Percentiles rank a stretch among this genome's conserved stretches.
phyloP scores from a whole-genome alignment of 306 rosid species.

The apple (Malus domestica) region ASM211411v1 NC_041801.1:44411501-44412000 shows the following conservation, averaged over 20 bases:
- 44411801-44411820: not conserved
- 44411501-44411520: conserved; percentile 33
- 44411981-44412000: not conserved
- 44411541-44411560: conserved; percentile 95
- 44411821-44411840: not conserved
- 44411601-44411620: conserved; percentile 86
- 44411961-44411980: not conserved
- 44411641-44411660: not conserved
- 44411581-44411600: conserved; percentile 94
- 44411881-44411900: not conserved
- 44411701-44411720: not conserved
- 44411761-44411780: not conserved
- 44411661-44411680: not conserved
- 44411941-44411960: not conserved
- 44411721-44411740: not conserved
- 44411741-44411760: not conserved
- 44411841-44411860: not conserved
- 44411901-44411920: not conserved
- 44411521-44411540: conserved; percentile 74
- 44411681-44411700: not conserved
- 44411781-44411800: not conserved
- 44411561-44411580: conserved; percentile 99
- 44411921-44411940: too few species aligned
- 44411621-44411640: conserved; percentile 38
- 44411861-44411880: not conserved